Evolutionary conservation across 441 rosid genomes (phyloP), one percentile per base, ranked within the genome.

Genomic region (Populus tomentosa): DNA sequence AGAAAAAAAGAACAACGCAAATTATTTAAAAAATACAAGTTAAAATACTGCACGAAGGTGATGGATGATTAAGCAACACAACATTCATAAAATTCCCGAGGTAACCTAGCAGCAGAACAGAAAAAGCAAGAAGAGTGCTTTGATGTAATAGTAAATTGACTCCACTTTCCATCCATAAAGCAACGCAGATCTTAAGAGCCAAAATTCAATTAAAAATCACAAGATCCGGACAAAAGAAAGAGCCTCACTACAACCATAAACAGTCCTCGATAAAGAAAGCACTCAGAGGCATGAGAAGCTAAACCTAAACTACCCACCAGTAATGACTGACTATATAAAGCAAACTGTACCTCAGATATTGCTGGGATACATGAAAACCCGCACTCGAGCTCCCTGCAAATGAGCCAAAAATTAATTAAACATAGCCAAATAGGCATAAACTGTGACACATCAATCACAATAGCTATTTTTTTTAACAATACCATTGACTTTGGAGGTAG

Each of bases 301-400:
- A 24, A 1, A 13, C 14, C n/a, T 18, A 67, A 33, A 21, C 10
- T 66, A 20, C n/a, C 18, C 61, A 10, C 18, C 38, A 0, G 4
- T 4, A 14, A 46, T 14, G 56, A 10, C 53, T 14, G 56, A 10
- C 53, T 11, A 40, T 13, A 46, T 46, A 46, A 46, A 46, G 56
- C 13, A 18, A 32, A 59, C 13, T 11, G 16, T 86, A 90, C 92
- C 95, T 92, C 77, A 94, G 18, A 92, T 94, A 73, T 90, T 92
- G 92, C 94, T 92, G 81, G 97, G 98, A 79, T 92, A 94, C 98
- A 92, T 90, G 85, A 92, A 88, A 65, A 94, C 97, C 76, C 97
- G 86, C 38, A 94, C 97, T 71, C 82, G 87, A 75, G 87, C 90
- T 79, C 95, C 98, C 96, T 93, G 89, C 30, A 35, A 61, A 50